These are phyloP conservation scores for Nissolia schottii DNA, from an alignment of 306 rosid species.

Conservation along the genomic window DNA sequence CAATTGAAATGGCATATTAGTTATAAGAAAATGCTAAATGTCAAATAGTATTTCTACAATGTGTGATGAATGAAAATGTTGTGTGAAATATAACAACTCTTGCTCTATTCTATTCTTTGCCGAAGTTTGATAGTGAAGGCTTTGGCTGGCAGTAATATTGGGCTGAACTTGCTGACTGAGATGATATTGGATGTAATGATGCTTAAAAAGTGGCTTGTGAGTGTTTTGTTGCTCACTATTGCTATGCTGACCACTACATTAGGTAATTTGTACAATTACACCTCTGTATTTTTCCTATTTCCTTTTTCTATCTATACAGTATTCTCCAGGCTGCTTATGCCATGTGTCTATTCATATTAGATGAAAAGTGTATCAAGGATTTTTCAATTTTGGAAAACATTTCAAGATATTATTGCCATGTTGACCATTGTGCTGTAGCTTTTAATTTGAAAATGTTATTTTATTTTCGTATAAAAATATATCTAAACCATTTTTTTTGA, in stretches of 20 bases:
- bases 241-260: constrained; percentile 42
- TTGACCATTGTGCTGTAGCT: neutral
- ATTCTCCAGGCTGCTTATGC: neutral
- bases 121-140: constrained; percentile 25
- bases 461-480: neutral
- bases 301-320: neutral
- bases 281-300: neutral
- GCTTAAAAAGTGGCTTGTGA: constrained; percentile 41
- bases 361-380: neutral
- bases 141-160: constrained; percentile 5
- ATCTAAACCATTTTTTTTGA: neutral
- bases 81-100: neutral
- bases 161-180: constrained; percentile 25
- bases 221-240: constrained; percentile 47
- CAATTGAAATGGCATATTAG: too few species aligned
- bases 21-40: neutral
- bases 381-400: neutral
- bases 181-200: constrained; percentile 44
- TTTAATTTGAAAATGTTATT: neutral
- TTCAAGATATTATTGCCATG: neutral
- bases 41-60: neutral
- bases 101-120: neutral
- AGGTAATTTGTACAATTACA: constrained; percentile 42
- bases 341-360: neutral
- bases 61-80: neutral